Conservation (phyloP, 1,139 yeast genomes). For the Yueomyces sp. region DNA sequence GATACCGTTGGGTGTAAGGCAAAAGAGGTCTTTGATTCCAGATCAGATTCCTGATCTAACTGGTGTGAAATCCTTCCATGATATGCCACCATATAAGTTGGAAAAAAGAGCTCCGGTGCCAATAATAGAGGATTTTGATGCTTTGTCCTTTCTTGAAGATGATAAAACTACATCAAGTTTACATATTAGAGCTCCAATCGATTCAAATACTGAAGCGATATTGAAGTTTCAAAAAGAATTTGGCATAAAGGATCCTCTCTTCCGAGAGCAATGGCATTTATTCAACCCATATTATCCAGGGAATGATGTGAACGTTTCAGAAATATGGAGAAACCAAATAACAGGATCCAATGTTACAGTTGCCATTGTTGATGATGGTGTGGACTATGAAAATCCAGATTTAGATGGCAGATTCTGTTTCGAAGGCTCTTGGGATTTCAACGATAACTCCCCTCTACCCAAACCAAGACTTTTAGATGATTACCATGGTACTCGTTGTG, state of each 20-base stretch:
- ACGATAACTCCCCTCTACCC: conserved; percentile 63
- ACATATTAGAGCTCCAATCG: conserved; percentile 19
- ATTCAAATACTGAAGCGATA: conserved; percentile 34
- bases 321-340: conserved; percentile 71
- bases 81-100: conserved; percentile 37
- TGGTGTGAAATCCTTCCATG: conserved; percentile 35
- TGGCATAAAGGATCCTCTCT: conserved; percentile 67
- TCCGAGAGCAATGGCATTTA: conserved; percentile 82
- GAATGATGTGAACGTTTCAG: conserved; percentile 76
- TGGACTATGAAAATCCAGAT: conserved; percentile 71
- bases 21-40: conserved; percentile 4
- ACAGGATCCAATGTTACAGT: conserved; percentile 77
- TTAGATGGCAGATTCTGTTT: conserved; percentile 56
- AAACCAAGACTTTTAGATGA: conserved; percentile 74
- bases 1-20: conserved; percentile 5
- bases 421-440: conserved; percentile 86
- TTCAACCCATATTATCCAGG: conserved; percentile 62
- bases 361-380: conserved; percentile 90
- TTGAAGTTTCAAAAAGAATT: conserved; percentile 40
- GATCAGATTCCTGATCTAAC: conserved; percentile 9
- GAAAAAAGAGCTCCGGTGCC: conserved; percentile 35
- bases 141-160: too few species aligned
- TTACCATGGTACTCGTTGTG: conserved; percentile 95
- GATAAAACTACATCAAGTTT: too few species aligned
- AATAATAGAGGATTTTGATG: too few species aligned